Evolutionary conservation across 306 rosid genomes (phyloP), one percentile per base, ranked within the genome.

Genomic region (Cicer bijugum): DNA sequence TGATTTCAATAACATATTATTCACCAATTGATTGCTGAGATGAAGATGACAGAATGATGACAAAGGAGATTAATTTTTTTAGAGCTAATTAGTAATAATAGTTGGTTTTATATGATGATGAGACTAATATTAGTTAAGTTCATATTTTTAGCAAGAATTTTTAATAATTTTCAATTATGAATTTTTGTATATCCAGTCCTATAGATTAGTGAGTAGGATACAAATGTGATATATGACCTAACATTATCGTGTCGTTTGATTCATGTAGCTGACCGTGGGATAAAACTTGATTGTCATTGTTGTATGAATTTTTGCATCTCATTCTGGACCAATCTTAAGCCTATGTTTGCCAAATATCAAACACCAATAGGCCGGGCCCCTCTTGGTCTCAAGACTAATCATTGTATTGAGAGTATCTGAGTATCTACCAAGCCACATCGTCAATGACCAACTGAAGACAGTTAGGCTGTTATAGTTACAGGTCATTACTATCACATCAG

Each of bases 21-120:
- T 23, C 28, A 1, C 62, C 28, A 57, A 59, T 33, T 59, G 65
- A 59, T 59, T 59, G 42, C 16, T 58, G 64, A 58, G 16, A 58
- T 58, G 42, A 58, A 58, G 16, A 58, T 23, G 38, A 56, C 14
- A 56, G 38, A 20, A 10, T 4, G 15, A 56, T 56, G 43, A 35
- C 16, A 59, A 12, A 1, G 17, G 43, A 28, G 65, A 4, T 12
- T 28, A 59, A 3, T 9, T 59, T 59, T 59, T 59, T 12, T 58
- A 12, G 40, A 28, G 9, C 3, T 33, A 2, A 2, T 53, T 51
- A 51, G 35, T 17, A 8, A 55, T 4, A 28, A 28, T 28, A 23
- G 14, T 11, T 57, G 2, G 63, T 23, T 57, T 28, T 57, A 8
- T 23, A 57, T 23, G 60, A 17, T 19, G 8, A 17, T 19, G 61